A percentile compares a stretch with the other conserved stretches of the same genome.
Conservation (phyloP, 2,329 filamentous ascomycete genomes). For the Fusarium sororula region DNA sequence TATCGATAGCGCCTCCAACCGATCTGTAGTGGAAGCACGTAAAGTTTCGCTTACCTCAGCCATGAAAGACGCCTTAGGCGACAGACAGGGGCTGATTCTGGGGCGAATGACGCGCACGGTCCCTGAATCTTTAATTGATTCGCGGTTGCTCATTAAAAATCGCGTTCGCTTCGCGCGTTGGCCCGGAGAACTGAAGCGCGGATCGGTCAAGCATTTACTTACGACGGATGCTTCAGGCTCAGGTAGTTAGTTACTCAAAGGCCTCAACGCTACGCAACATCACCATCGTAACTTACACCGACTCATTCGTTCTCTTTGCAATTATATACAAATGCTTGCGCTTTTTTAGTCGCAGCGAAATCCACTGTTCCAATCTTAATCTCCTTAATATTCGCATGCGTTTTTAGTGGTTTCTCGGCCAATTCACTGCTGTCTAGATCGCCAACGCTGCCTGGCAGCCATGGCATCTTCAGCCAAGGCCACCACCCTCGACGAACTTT, state of each 20-base stretch:
- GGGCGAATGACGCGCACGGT: slow-evolving; percentile 21
- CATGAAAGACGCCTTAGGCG: background rate
- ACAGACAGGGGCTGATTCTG: background rate
- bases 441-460: slow-evolving; percentile 52
- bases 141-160: slow-evolving; percentile 20
- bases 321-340: background rate
- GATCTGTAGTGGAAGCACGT: slow-evolving; percentile 8
- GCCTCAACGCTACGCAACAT: slow-evolving; percentile 17
- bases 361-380: slow-evolving; percentile 1
- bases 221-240: slow-evolving; percentile 1
- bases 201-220: slow-evolving; percentile 26
- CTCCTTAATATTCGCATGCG: slow-evolving; percentile 30
- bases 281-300: background rate
- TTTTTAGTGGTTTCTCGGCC: slow-evolving; percentile 38
- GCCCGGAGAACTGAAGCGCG: slow-evolving; percentile 34
- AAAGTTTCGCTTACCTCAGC: slow-evolving; percentile 12
- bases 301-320: background rate
- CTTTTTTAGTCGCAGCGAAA: background rate
- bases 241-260: background rate
- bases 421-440: slow-evolving; percentile 50
- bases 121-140: slow-evolving; percentile 42
- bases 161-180: slow-evolving; percentile 38
- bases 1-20: background rate
- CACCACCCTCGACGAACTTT: slow-evolving; percentile 60
- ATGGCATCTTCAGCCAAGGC: slow-evolving; percentile 55